A percentile compares a stretch with the other conserved stretches of the same genome.
Conservation (phyloP, 129 eudicot species). For the Kitagawia praeruptora region DNA sequence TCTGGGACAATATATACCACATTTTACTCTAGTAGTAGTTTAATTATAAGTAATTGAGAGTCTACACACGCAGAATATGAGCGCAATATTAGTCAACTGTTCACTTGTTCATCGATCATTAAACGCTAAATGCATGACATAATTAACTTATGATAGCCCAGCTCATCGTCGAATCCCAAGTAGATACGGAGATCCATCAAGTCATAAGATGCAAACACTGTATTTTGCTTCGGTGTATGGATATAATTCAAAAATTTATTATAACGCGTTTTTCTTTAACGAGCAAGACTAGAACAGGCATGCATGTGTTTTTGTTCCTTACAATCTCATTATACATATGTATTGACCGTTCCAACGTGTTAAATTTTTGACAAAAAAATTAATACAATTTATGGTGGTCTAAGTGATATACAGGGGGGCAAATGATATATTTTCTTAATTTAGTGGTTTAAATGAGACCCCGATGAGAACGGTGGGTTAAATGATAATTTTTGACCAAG, state of each 20-base stretch:
- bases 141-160: background rate
- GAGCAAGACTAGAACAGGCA: background rate
- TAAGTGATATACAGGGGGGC: no score
- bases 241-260: no score
- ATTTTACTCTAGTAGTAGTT: no score
- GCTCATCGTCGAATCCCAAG: constrained; percentile 8
- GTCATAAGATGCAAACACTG: background rate
- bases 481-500: no score
- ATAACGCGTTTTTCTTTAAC: background rate
- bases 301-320: constrained; percentile 2
- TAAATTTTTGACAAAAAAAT: no score
- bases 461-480: no score
- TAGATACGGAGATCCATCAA: background rate
- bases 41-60: background rate
- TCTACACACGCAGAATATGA: background rate
- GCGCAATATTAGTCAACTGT: background rate
- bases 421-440: no score
- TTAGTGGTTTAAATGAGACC: no score
- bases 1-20: no score
- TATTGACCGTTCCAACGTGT: no score
- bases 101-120: background rate
- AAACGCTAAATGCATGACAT: background rate
- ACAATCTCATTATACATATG: background rate
- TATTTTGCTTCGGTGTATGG: no score
- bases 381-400: no score